Base-by-base conservation (phyloP, 352 stramenopile genomes). In the Phytophthora cactorum region DNA sequence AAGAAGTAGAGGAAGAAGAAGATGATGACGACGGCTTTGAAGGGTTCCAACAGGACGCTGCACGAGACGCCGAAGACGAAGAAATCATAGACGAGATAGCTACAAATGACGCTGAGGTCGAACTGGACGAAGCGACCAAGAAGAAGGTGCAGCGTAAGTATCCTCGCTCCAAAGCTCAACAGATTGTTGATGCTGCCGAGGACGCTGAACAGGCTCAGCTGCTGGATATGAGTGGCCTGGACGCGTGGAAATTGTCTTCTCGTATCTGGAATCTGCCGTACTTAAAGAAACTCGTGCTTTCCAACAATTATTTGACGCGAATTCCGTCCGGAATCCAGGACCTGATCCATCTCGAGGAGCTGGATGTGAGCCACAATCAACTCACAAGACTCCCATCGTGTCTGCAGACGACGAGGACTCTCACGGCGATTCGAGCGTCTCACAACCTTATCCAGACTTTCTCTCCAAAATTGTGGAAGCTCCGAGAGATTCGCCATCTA, bases 301-400 rank as follows among this genome's bases (percentile, higher is more conserved):
- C 69, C 0, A 63, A 79, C 56, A 93, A 93, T 50, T 60, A 74
- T 41, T 71, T 93, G 15, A 46, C 56, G 7, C 82, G 84, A 2
- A 77, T 93, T 44, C 82, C 86, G n/a, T 92, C 86, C 1, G 84
- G 80, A 0, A 80, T 93, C 17, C 86, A 93, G 54, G 86, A 93
- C 36, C 70, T 93, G 41, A 70, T 78, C 17, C 59, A 72, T 28
- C 66, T 93, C 10, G 60, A 87, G 53, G 60, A 80, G 43, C 57
- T 93, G 17, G 77, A 93, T 28, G 68, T 91, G 28, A 86, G 79
- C 45, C 69, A 75, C 59, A 93, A 93, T 36, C 58, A 77, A 4
- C 74, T 93, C 49, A 81, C 68, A 14, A 73, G 77, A 6, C 65
- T 93, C 2, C 85, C 85, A 4, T 88, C 83, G 11, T 89, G 83